Evolutionary conservation across 257 asterid species (phyloP).

Genomic region (Jacaranda mimosifolia): DNA sequence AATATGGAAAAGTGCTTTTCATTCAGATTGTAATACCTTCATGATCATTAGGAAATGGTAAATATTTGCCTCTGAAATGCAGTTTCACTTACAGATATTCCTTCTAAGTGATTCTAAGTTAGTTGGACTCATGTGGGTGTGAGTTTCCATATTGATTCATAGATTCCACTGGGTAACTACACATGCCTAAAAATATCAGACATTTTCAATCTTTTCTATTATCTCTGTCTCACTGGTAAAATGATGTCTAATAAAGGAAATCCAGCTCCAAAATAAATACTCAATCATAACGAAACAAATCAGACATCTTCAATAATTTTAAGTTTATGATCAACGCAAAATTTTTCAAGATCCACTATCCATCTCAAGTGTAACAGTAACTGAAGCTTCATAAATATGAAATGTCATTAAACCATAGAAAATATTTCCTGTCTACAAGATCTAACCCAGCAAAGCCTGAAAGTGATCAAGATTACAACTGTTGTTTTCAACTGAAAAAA

Average conservation of each 20-base stretch:
- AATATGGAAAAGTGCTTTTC: neutral
- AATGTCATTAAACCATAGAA: neutral
- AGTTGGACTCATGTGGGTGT: neutral
- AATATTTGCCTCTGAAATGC: neutral
- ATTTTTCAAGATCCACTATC: neutral
- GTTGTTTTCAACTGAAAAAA: neutral
- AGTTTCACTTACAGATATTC: constrained; percentile 8
- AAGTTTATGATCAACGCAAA: neutral
- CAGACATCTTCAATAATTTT: constrained; percentile 2
- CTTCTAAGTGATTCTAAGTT: neutral
- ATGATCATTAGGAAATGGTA: constrained; percentile 21
- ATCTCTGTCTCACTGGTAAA: neutral
- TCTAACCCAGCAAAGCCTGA: neutral
- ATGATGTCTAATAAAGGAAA: constrained; percentile 16
- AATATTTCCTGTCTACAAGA: constrained; percentile 1
- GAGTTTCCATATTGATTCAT: constrained; percentile 23
- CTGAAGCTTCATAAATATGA: constrained; percentile 21
- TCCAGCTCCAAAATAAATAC: constrained; percentile 26
- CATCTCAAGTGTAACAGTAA: neutral
- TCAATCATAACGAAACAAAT: neutral
- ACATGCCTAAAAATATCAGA: neutral
- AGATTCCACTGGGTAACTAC: neutral
- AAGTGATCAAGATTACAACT: neutral
- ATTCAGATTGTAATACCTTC: constrained; percentile 1
- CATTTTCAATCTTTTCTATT: neutral